Evolutionary conservation across 441 rosid species (phyloP).

Genomic region (Pelargonium cotyledonis): DNA sequence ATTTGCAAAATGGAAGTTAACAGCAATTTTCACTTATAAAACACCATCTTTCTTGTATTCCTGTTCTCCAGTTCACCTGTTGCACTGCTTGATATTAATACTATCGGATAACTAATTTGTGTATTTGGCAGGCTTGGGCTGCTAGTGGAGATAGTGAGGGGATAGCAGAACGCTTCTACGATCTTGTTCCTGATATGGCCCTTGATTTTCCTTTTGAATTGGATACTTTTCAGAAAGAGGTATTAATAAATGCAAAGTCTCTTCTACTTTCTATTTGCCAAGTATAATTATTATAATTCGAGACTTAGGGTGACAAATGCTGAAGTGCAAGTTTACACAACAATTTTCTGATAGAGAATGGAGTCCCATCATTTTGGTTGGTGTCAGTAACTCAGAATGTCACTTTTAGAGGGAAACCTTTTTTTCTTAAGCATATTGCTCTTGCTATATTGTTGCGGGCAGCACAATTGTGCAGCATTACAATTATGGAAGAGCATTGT

Average conservation of each 20-base stretch:
- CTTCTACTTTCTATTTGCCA: neutral
- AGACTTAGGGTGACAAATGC: neutral
- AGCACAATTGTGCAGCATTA: neutral
- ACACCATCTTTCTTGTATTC: constrained; percentile 10
- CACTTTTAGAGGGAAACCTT: too few species aligned
- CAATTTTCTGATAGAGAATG: neutral
- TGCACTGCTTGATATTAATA: constrained; percentile 7
- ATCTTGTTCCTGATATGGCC: constrained; percentile 91
- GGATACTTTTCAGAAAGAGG: constrained; percentile 95
- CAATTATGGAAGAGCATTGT: neutral
- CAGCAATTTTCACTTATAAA: constrained; percentile 7
- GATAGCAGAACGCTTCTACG: constrained; percentile 67
- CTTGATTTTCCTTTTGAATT: constrained; percentile 86
- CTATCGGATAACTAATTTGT: constrained; percentile 21
- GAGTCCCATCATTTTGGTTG: neutral
- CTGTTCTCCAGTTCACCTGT: constrained; percentile 6
- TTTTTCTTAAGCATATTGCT: neutral
- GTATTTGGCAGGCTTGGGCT: constrained; percentile 65
- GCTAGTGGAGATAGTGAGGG: constrained; percentile 55
- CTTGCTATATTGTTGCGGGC: neutral
- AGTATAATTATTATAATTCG: neutral
- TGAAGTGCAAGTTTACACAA: neutral
- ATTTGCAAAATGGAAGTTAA: constrained; percentile 15
- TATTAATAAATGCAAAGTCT: constrained; percentile 20
- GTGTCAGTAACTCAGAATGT: neutral